These are phyloP conservation scores for Sambucus nigra DNA, from an alignment of 129 eudicot species.

Conservation along the genomic window DNA sequence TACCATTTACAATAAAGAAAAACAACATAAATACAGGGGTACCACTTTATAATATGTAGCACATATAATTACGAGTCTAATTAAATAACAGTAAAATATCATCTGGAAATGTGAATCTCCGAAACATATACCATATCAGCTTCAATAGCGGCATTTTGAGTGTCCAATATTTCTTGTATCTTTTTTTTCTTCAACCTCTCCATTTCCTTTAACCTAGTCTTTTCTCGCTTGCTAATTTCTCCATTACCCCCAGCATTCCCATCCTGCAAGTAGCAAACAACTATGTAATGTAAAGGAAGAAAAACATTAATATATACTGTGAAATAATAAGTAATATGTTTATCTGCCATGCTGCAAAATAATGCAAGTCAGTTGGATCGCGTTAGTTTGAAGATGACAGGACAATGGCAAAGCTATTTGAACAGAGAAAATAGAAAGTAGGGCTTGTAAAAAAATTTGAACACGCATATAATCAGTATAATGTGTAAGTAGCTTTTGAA, in stretches of 20 bases:
- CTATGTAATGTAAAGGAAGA: background rate
- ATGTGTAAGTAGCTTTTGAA: too few species aligned
- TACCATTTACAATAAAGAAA: background rate
- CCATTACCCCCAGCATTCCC: slow-evolving; percentile 28
- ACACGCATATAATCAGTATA: too few species aligned
- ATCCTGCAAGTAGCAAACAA: slow-evolving; percentile 33
- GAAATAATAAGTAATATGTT: too few species aligned
- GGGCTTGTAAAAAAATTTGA: too few species aligned
- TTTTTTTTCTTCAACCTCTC: slow-evolving; percentile 79
- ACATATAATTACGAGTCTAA: too few species aligned
- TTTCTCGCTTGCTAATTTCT: slow-evolving; percentile 75
- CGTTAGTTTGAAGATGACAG: too few species aligned
- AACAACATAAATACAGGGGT: background rate
- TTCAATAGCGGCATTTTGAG: slow-evolving; percentile 82
- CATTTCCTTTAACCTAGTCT: slow-evolving; percentile 73
- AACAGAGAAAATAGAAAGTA: too few species aligned
- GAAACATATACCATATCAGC: slow-evolving; percentile 80
- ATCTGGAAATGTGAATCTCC: background rate
- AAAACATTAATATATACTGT: too few species aligned
- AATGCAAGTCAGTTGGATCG: too few species aligned
- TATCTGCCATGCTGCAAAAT: too few species aligned
- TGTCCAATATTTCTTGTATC: slow-evolving; percentile 73
- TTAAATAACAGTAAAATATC: background rate
- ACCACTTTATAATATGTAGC: too few species aligned
- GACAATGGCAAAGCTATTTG: too few species aligned